Percentiles rank a stretch among this genome's conserved stretches.
These are phyloP conservation scores for Dictyostelium citrinum DNA, from an alignment of 78 protist genomes.

Conservation along the genomic window DNA sequence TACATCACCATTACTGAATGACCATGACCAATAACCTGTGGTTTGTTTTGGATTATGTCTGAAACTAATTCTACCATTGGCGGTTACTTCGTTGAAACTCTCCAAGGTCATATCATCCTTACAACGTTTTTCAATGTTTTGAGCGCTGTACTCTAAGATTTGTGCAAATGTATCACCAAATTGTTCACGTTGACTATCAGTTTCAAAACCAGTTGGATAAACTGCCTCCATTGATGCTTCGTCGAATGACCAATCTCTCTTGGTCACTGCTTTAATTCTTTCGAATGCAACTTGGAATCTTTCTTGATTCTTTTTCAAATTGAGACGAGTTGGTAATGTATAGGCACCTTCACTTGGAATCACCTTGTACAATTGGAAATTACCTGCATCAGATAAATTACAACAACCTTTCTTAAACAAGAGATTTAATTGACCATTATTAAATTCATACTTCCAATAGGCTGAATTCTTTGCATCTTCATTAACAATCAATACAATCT, in stretches of 20 bases:
- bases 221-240: constrained; percentile 5
- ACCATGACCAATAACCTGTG: constrained; percentile 12
- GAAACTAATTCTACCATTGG: not conserved
- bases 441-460: constrained; percentile 46
- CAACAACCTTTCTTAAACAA: not conserved
- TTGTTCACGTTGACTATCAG: not conserved
- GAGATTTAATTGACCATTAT: not conserved
- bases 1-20: constrained; percentile 6
- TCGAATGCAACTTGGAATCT: not conserved
- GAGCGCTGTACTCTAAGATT: not conserved
- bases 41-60: constrained; percentile 19
- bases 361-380: constrained; percentile 8
- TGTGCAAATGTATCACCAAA: constrained; percentile 17
- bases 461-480: constrained; percentile 15
- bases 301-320: constrained; percentile 10
- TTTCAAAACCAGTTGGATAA: not conserved
- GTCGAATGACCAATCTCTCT: constrained; percentile 35
- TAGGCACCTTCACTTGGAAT: constrained; percentile 61
- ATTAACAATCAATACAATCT: not conserved
- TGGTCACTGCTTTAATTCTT: constrained; percentile 6
- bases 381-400: not conserved
- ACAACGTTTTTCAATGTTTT: constrained; percentile 32
- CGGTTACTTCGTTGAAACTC: constrained; percentile 39
- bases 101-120: constrained; percentile 22
- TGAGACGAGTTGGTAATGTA: constrained; percentile 16